Base-by-base conservation (phyloP, 768 basidiomycete genomes). In the Boletus insuetus region DNA sequence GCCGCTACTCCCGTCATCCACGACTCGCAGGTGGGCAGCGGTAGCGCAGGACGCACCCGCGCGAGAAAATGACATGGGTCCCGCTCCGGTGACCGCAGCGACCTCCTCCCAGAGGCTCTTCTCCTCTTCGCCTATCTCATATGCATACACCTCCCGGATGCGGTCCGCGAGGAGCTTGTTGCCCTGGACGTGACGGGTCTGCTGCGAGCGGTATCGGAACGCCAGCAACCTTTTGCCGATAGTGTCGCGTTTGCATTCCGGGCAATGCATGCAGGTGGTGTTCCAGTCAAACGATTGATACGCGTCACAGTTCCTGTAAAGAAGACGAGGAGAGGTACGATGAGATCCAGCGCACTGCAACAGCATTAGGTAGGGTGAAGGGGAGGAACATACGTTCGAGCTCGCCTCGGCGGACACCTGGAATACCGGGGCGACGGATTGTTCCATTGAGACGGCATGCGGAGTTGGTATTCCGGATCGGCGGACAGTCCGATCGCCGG, bases 31-130 rank as follows among this genome's bases (percentile, higher is more conserved):
- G 31, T 53, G 26, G 35, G 51, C n/a, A 6, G 56, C 54, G 6
- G 34, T 19, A 13, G 48, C 58, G 39, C 65, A 66, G 0, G 54
- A 41, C 6, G 54, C 46, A 16, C 64, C 60, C 29, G 24, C 49
- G 42, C 56, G 64, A 1, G 61, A 51, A 34, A 70, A 60, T 48
- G 58, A 22, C 9, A 52, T 37, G 4, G 58, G 55, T 20, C 53
- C 59, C 0, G 42, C 46, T 16, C 58, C 61, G 3, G 67, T 69
- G 40, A 54, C 62, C 31, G 60, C 65, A 40, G 63, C 59, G 24
- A 71, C 58, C 46, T 71, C 69, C 19, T 63, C 61, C 67, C 69
- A 72, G 14, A 71, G 48, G 45, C 47, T 56, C 45, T 56, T 61
- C 44, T 71, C 69, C 19, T 70, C 65, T 2, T 71, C 69, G 31